A percentile compares a stretch with the other conserved stretches of the same genome.
These are phyloP conservation scores for Uncinocarpus reesii DNA, from an alignment of 2,329 filamentous ascomycete species.

Conservation along the genomic window DNA sequence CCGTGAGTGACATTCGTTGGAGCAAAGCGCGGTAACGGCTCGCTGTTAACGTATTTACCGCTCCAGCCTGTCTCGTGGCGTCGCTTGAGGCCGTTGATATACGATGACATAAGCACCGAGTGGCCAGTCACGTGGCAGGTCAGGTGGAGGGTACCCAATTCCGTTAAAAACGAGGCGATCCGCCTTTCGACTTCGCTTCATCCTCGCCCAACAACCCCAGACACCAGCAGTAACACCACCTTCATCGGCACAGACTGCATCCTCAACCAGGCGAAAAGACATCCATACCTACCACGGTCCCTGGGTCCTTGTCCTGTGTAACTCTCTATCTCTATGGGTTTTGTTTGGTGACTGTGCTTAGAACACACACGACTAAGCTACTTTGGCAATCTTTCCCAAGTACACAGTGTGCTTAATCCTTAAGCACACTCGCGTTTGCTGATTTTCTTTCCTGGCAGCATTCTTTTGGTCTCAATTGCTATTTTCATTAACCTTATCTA, in stretches of 20 bases:
- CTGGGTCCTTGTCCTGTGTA: conserved; percentile 1
- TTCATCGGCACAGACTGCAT: neutral
- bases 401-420: conserved; percentile 8
- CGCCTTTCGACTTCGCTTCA: neutral
- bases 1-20: conserved; percentile 15
- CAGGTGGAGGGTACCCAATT: neutral
- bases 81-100: no score
- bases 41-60: no score
- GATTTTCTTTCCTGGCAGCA: neutral
- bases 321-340: neutral
- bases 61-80: no score
- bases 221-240: neutral
- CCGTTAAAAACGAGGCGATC: conserved; percentile 1
- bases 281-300: neutral
- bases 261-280: neutral
- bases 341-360: neutral
- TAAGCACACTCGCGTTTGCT: conserved; percentile 11
- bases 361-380: conserved; percentile 5
- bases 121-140: neutral
- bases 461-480: conserved; percentile 1
- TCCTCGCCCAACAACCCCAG: neutral
- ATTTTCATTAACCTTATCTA: neutral
- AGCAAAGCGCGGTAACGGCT: no score
- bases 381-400: conserved; percentile 1
- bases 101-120: neutral